phyloP scores from a whole-genome alignment of 768 basidiomycete genomes.

The Phaffia tasmanica region DNA sequence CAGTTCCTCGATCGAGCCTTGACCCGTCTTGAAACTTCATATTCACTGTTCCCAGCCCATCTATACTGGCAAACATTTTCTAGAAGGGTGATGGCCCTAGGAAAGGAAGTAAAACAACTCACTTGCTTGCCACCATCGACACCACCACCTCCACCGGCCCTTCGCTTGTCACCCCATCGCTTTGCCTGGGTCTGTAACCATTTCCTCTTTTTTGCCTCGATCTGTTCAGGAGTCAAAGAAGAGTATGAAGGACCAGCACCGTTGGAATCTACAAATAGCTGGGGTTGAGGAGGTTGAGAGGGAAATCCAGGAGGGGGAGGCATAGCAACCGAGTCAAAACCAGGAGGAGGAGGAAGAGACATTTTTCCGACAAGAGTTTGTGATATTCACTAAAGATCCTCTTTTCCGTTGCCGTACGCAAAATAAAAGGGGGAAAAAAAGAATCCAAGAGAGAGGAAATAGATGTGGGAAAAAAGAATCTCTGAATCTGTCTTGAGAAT shows the following conservation, averaged over 20 bases:
- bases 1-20: background rate
- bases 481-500: background rate
- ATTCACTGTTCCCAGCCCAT: too few relatives aligned
- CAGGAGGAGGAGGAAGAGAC: background rate
- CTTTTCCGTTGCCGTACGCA: background rate
- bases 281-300: background rate
- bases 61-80: too few relatives aligned
- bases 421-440: background rate
- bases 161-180: constrained; percentile 81
- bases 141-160: constrained; percentile 43
- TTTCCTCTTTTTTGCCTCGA: constrained; percentile 88
- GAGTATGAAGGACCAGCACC: constrained; percentile 18
- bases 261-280: constrained; percentile 1
- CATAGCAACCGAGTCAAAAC: background rate
- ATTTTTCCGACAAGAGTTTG: too few relatives aligned
- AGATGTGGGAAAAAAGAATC: background rate
- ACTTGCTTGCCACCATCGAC: constrained; percentile 39
- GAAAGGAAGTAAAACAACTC: constrained; percentile 25
- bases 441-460: background rate
- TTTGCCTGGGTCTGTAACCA: constrained; percentile 90
- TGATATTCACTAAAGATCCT: background rate
- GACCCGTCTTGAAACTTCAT: background rate
- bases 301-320: constrained; percentile 2
- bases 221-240: constrained; percentile 51
- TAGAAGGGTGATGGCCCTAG: background rate